Base-by-base conservation (phyloP, 2,329 filamentous ascomycete species). In the Aspergillus caelatus region DNA sequence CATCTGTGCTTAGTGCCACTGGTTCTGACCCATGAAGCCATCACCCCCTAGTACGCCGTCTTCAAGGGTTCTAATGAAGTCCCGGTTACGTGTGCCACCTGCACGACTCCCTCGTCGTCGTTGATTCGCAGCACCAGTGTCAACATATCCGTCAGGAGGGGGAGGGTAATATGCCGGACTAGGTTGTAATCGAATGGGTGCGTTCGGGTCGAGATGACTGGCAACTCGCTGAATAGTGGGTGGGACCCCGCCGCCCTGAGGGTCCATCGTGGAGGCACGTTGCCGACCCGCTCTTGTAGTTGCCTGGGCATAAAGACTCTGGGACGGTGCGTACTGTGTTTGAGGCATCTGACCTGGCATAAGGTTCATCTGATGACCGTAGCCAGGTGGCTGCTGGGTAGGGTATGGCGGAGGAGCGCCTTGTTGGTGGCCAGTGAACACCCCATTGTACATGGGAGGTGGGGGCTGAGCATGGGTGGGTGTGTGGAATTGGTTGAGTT, bases 161-260 rank as follows among this genome's bases (percentile, higher is more conserved):
- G 95, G 95, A 12, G 95, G 95, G 72, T 98, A 99, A 79, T 99
- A 99, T 1, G 95, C 95, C 6, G 95, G 95, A 71, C 93, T 97
- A 2, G 95, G 95, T 75, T 99, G 95, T 62, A 98, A 80, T 57
- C 95, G 88, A 72, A 99, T 98, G 0, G 95, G 95, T 64, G 94
- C 92, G 71, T 89, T 98, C 1, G 95, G 95, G 74, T 99, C 95
- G 52, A 99, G 86, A 78, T 98, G 94, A 75, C 93, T 97, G 48
- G 95, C 95, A 26, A 99, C 95, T 70, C 95, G 87, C 79, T 99
- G 95, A 63, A 99, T 92, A 3, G 94, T 90, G 16, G 92, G 90
- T 6, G 95, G 95, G 63, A 99, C 97, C 2, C 94, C 94, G 67
- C 91, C 94, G 74, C 94, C 91, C 72, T 96, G 92, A 75, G 95